Conservation (phyloP, 176 grass and related monocot species). For the Zea mays region Zm-B73-REFERENCE-NAM-5.0 NC_050104.1:50996501-50997000, state of each 20-base stretch:
- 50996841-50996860: constrained; percentile 95
- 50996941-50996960: constrained; percentile 68
- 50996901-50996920: constrained; percentile 86
- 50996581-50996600: constrained; percentile 86
- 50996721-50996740: constrained; percentile 87
- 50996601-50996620: constrained; percentile 93
- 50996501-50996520: constrained; percentile 80
- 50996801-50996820: constrained; percentile 56
- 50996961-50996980: constrained; percentile 74
- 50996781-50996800: constrained; percentile 55
- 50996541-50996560: constrained; percentile 96
- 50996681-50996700: constrained; percentile 84
- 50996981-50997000: constrained; percentile 77
- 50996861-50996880: constrained; percentile 73
- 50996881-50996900: constrained; percentile 86
- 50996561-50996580: constrained; percentile 91
- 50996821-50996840: constrained; percentile 69
- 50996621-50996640: constrained; percentile 89
- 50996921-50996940: constrained; percentile 63
- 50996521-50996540: constrained; percentile 99
- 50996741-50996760: constrained; percentile 80
- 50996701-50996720: constrained; percentile 67
- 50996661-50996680: constrained; percentile 93
- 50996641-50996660: constrained; percentile 94
- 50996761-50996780: constrained; percentile 63